Conservation (phyloP, 1,284 basidiomycete genomes). For the Testicularia cyperi region DNA sequence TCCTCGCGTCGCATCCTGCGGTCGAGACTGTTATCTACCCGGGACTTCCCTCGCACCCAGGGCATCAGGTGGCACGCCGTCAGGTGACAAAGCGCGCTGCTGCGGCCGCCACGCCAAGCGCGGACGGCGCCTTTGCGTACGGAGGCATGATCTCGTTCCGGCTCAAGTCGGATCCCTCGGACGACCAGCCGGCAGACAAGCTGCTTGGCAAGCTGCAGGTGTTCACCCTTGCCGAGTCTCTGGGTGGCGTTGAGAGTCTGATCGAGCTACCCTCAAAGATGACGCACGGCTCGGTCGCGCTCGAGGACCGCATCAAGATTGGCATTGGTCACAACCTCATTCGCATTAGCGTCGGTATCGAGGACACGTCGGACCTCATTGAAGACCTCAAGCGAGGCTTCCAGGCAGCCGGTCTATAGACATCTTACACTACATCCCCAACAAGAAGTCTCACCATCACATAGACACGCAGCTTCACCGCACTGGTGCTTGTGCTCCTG, state of each 20-base stretch:
- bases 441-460: too few species aligned
- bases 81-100: slow-evolving; percentile 48
- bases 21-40: slow-evolving; percentile 85
- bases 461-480: too few species aligned
- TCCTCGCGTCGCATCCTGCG: slow-evolving; percentile 65
- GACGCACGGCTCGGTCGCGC: slow-evolving; percentile 70
- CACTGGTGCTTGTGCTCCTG: too few species aligned
- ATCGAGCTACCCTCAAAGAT: slow-evolving; percentile 68
- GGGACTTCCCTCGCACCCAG: slow-evolving; percentile 63
- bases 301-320: slow-evolving; percentile 62
- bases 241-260: slow-evolving; percentile 88
- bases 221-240: slow-evolving; percentile 82
- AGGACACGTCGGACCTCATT: slow-evolving; percentile 81
- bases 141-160: slow-evolving; percentile 64
- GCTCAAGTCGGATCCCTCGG: slow-evolving; percentile 40
- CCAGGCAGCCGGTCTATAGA: slow-evolving; percentile 42
- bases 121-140: slow-evolving; percentile 45
- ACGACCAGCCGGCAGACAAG: slow-evolving; percentile 65
- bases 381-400: slow-evolving; percentile 74
- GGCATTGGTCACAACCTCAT: slow-evolving; percentile 77
- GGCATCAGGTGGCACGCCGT: slow-evolving; percentile 40
- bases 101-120: slow-evolving; percentile 4
- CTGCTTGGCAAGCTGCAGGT: slow-evolving; percentile 73
- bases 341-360: slow-evolving; percentile 81
- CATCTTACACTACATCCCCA: too few species aligned